These are phyloP conservation scores for Xylaria sp. DNA, from an alignment of 2,329 filamentous ascomycete species.

Conservation along the genomic window DNA sequence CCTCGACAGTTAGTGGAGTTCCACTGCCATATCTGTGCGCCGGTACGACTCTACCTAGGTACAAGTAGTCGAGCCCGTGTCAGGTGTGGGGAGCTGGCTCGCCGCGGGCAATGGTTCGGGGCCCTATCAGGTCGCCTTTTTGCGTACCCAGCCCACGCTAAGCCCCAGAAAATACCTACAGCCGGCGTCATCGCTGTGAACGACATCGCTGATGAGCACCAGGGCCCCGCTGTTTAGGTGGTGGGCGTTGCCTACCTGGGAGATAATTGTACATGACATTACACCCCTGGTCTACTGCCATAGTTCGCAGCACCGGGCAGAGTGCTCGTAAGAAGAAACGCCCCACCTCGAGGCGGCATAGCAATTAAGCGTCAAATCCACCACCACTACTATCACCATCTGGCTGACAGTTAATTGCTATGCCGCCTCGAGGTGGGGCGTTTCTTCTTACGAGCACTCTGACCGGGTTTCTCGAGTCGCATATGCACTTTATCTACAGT, in stretches of 20 bases:
- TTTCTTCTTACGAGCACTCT: too few species aligned
- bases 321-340: too few species aligned
- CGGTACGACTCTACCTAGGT: neutral
- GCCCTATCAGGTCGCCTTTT: neutral
- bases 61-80: constrained; percentile 1
- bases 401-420: too few species aligned
- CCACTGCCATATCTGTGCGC: neutral
- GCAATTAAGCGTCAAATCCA: too few species aligned
- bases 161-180: constrained; percentile 13
- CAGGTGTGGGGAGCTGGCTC: constrained; percentile 2
- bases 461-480: constrained; percentile 6
- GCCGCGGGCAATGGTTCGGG: neutral
- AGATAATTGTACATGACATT: neutral
- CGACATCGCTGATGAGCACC: constrained; percentile 1
- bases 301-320: neutral
- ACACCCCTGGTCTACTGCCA: neutral
- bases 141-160: neutral
- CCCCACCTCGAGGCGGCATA: too few species aligned
- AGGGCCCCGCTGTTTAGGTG: neutral
- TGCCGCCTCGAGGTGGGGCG: too few species aligned
- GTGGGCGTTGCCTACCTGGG: neutral
- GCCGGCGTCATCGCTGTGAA: constrained; percentile 1
- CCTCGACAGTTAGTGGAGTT: neutral
- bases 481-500: constrained; percentile 5
- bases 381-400: too few species aligned